These are phyloP conservation scores for Aspergillus texensis DNA, from an alignment of 2,329 filamentous ascomycete genomes.

Conservation along the genomic window DNA sequence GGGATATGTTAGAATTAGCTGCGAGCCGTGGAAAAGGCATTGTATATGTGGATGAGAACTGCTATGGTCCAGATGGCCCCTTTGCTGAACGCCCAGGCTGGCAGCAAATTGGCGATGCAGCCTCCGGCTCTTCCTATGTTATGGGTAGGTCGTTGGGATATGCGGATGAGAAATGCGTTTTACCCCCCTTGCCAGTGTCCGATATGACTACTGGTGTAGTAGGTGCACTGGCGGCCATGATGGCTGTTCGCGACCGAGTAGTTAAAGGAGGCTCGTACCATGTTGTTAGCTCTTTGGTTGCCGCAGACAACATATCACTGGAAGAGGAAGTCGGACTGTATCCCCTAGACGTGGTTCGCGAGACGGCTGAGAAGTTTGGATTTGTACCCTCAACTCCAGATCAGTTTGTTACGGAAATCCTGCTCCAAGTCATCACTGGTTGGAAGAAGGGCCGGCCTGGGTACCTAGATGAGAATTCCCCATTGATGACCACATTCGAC, in stretches of 20 bases:
- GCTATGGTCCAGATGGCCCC: constrained; percentile 53
- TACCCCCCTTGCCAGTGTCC: constrained; percentile 25
- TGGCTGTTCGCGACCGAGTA: constrained; percentile 23
- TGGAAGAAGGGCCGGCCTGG: constrained; percentile 22
- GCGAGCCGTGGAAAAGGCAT: constrained; percentile 47
- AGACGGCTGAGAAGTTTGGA: constrained; percentile 18
- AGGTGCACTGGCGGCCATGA: constrained; percentile 19
- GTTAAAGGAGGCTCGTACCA: constrained; percentile 25
- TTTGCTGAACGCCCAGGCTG: constrained; percentile 52
- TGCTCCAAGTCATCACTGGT: constrained; percentile 26
- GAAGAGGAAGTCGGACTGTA: constrained; percentile 37
- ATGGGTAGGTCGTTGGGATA: constrained; percentile 38
- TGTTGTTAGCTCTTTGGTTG: constrained; percentile 32
- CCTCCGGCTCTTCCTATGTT: constrained; percentile 41
- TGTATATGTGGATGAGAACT: constrained; percentile 55
- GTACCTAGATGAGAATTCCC: constrained; percentile 11
- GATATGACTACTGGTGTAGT: constrained; percentile 29
- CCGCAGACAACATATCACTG: constrained; percentile 34
- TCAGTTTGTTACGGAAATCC: constrained; percentile 28
- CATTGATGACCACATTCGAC: constrained; percentile 15
- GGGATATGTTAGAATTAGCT: constrained; percentile 46
- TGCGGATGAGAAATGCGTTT: constrained; percentile 19
- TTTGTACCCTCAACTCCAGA: constrained; percentile 17
- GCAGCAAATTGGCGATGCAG: constrained; percentile 55
- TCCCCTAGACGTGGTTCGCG: constrained; percentile 25